Evolutionary conservation across 306 rosid species (phyloP), one percentile per base, ranked within the genome.

Genomic region (Mimosa bimucronata): DNA sequence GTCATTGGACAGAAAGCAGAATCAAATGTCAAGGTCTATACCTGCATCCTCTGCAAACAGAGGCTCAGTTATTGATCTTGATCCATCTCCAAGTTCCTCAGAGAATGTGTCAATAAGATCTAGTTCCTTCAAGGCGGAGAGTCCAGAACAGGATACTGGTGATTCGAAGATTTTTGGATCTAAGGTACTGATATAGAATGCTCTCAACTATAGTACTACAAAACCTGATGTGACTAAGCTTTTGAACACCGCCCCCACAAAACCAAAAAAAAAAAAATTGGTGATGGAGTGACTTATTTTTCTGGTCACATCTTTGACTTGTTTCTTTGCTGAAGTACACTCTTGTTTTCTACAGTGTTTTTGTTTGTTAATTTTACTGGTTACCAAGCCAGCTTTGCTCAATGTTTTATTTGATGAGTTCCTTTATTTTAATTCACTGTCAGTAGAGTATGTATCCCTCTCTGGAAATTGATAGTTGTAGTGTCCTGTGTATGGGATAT

Each of bases 1-100:
- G 85, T 96, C 99, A 72, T 85, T 97, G 25, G 98, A 96, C 80
- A 93, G 98, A 77, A 96, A 88, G 84, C 98, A 94, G 84, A 87
- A 75, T 82, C 89, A 85, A 62, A 50, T 77, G 55, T 82, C 87
- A 76, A 85, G 88, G 80, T 90, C 90, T 64, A 53, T 94, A 78
- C 79, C 97, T 53, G 65, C 91, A 18, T 91, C 97, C 74, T 94
- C 93, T 28, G 85, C 88, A 82, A 79, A 88, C 85, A 91, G 62
- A 88, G 86, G 82, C 88, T 75, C 98, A 25, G 66, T 95, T 77
- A 95, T 96, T 72, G 94, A 93, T 83, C 83, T 96, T n/a, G 97
- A 93, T 80, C 88, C 98, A 4, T 89, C 99, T 44, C 88, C 94
- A 57, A 96, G 96, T 85, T 90, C 97, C 87, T 89, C 98, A 21